Evolutionary conservation across 2,329 filamentous ascomycete species (phyloP).

Genomic region (Juglanconis sp.): DNA sequence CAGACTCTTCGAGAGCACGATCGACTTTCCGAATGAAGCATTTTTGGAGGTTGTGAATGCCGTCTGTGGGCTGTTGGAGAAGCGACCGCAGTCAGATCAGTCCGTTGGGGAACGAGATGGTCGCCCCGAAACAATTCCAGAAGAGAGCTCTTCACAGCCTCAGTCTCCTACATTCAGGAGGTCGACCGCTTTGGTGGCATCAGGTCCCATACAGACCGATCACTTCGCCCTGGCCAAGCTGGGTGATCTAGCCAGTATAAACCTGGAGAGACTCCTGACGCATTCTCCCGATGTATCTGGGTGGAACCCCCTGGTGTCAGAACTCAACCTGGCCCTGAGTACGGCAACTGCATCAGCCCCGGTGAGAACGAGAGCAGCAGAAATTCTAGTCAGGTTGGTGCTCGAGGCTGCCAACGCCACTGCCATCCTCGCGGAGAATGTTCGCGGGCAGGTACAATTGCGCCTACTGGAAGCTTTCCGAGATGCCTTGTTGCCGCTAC

Average conservation of each 20-base stretch:
- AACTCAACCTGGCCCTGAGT: conserved; percentile 51
- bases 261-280: conserved; percentile 69
- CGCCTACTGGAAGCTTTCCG: conserved; percentile 66
- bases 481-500: conserved; percentile 57
- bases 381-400: conserved; percentile 58
- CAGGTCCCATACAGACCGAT: conserved; percentile 58
- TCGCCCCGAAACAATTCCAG: conserved; percentile 35
- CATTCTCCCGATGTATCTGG: conserved; percentile 67
- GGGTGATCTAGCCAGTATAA: conserved; percentile 69
- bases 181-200: conserved; percentile 43
- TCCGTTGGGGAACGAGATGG: conserved; percentile 27
- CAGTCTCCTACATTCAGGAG: conserved; percentile 38
- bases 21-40: conserved; percentile 80
- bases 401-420: conserved; percentile 58
- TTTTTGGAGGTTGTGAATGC: conserved; percentile 76
- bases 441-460: conserved; percentile 63
- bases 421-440: conserved; percentile 46
- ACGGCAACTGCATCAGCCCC: conserved; percentile 45
- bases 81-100: conserved; percentile 24
- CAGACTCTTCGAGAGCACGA: conserved; percentile 85
- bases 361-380: conserved; percentile 59
- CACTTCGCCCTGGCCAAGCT: conserved; percentile 70
- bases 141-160: conserved; percentile 25
- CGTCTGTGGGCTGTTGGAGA: conserved; percentile 67
- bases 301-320: conserved; percentile 65